Evolutionary conservation across 169 alveolate species (phyloP).

Genomic region (Blepharisma undulans): DNA sequence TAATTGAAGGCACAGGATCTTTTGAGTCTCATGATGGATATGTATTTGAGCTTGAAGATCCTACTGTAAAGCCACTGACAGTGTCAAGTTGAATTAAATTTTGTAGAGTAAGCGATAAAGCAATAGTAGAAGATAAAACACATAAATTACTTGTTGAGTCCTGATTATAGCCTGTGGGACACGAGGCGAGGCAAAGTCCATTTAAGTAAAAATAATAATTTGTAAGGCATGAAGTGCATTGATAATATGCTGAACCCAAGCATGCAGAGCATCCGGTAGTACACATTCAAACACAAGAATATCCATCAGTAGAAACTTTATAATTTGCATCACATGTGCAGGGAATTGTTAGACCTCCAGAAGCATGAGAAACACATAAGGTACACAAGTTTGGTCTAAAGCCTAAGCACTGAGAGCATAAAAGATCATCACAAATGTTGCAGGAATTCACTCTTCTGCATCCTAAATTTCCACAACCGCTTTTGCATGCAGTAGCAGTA

Average conservation of each 20-base stretch:
- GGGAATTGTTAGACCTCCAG: no score
- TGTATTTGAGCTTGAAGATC: not conserved
- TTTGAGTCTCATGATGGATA: not conserved
- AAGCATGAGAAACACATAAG: no score
- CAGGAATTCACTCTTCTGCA: no score
- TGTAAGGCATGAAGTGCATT: not conserved
- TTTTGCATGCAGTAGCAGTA: no score
- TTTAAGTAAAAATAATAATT: not conserved
- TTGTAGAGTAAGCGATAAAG: not conserved
- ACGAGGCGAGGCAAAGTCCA: not conserved
- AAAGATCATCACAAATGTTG: no score
- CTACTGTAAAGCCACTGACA: not conserved
- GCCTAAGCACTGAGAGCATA: no score
- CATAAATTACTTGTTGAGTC: not conserved
- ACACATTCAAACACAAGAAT: no score
- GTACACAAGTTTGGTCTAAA: no score
- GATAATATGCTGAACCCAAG: no score
- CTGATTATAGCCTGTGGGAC: not conserved
- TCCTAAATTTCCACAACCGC: not conserved
- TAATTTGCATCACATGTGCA: no score
- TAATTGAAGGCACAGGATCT: not conserved
- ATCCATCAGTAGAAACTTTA: no score
- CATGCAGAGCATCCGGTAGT: no score
- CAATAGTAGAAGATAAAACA: not conserved
- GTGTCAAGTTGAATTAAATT: not conserved